phyloP scores from a whole-genome alignment of 2,329 filamentous ascomycete genomes.

The Exophiala xenobiotica region DNA sequence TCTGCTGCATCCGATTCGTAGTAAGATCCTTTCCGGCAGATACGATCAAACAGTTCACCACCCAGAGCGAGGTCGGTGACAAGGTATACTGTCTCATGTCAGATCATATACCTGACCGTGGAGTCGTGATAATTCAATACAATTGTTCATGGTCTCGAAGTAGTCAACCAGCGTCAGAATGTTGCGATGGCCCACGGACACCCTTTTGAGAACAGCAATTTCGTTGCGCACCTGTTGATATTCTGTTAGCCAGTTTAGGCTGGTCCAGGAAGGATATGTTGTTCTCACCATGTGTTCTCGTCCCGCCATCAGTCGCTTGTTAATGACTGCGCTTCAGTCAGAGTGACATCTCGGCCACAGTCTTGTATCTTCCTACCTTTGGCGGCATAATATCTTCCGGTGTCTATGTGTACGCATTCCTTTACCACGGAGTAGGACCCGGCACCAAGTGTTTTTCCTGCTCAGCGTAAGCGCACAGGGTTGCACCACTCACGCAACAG shows the following conservation, averaged over 20 bases:
- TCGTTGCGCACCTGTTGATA: conserved; percentile 80
- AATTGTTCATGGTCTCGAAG: conserved; percentile 99
- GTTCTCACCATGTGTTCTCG: conserved; percentile 87
- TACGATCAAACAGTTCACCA: conserved; percentile 95
- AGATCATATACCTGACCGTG: conserved; percentile 17
- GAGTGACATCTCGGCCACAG: neutral
- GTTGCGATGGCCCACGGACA: conserved; percentile 99
- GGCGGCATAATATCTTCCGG: conserved; percentile 94
- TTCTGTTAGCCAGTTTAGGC: conserved; percentile 11
- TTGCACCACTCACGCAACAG: neutral
- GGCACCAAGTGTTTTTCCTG: conserved; percentile 85
- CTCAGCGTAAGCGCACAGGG: conserved; percentile 9
- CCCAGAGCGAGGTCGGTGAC: conserved; percentile 95
- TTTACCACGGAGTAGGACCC: conserved; percentile 98
- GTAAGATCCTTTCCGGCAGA: conserved; percentile 97
- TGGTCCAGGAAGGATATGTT: neutral
- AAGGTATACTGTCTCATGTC: conserved; percentile 67
- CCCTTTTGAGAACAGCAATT: conserved; percentile 92
- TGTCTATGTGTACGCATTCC: conserved; percentile 98
- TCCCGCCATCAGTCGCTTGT: conserved; percentile 96
- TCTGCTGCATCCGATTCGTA: conserved; percentile 97
- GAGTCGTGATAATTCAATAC: conserved; percentile 44
- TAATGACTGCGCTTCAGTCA: conserved; percentile 65
- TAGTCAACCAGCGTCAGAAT: conserved; percentile 98
- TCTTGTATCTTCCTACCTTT: conserved; percentile 51